A percentile compares a stretch with the other conserved stretches of the same genome.
phyloP scores from a whole-genome alignment of 257 asterid species.

The Nicotiana obtusifolia region DNA sequence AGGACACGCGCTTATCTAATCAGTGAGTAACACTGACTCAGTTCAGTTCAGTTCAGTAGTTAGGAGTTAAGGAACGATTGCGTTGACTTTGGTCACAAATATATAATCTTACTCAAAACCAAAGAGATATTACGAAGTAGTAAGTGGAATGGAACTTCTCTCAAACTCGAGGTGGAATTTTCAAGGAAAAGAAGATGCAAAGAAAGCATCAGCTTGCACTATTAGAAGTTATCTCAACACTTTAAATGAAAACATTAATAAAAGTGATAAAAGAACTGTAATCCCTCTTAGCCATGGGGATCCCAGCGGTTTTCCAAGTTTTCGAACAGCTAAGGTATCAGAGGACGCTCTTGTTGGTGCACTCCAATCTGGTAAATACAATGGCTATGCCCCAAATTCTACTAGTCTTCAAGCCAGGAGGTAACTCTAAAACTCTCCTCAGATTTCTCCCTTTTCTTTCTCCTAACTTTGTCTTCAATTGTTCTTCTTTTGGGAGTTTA shows the following conservation, averaged over 20 bases:
- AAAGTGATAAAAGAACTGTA: slow-evolving; percentile 29
- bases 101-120: neutral
- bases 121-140: neutral
- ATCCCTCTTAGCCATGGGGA: slow-evolving; percentile 67
- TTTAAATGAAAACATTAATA: slow-evolving; percentile 21
- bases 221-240: slow-evolving; percentile 4
- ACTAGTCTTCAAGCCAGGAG: slow-evolving; percentile 41
- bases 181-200: slow-evolving; percentile 18
- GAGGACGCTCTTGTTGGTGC: slow-evolving; percentile 45
- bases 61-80: neutral
- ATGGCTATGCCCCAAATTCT: slow-evolving; percentile 39
- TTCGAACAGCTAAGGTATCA: slow-evolving; percentile 36
- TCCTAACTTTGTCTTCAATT: neutral
- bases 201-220: slow-evolving; percentile 21
- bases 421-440: slow-evolving; percentile 14
- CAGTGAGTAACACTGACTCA: neutral
- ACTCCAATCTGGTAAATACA: slow-evolving; percentile 40
- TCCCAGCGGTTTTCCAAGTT: slow-evolving; percentile 52
- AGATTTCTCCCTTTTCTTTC: neutral
- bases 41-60: neutral
- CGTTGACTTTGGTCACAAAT: neutral
- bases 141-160: slow-evolving; percentile 7
- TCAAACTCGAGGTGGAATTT: slow-evolving; percentile 19
- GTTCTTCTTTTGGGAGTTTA: neutral
- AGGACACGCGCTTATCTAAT: neutral